Percentiles rank a stretch among this genome's conserved stretches.
Evolutionary conservation across 495 filamentous ascomycete species (phyloP).

Genomic region (Acidiella bohemica): DNA sequence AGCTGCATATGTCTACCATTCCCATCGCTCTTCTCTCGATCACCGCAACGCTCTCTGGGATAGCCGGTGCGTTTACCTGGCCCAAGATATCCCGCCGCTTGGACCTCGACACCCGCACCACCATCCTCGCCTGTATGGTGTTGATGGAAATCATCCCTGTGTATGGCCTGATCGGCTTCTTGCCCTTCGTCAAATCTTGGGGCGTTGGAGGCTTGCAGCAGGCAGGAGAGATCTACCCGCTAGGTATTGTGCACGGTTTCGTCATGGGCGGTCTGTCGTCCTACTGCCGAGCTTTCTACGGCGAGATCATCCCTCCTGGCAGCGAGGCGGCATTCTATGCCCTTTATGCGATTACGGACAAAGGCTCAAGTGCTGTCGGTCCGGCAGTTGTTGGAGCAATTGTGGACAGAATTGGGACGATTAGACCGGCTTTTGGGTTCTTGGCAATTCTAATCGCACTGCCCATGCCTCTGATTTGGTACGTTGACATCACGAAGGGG

Average conservation of each 20-base stretch:
- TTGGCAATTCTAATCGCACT: conserved; percentile 20
- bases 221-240: conserved; percentile 26
- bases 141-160: conserved; percentile 24
- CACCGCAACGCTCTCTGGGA: conserved; percentile 21
- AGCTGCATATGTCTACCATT: conserved; percentile 53
- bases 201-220: conserved; percentile 24
- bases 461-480: conserved; percentile 22
- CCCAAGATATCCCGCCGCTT: conserved; percentile 14
- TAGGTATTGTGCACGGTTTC: conserved; percentile 22
- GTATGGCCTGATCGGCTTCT: conserved; percentile 25
- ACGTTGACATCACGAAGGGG: conserved; percentile 24
- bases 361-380: conserved; percentile 23
- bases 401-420: conserved; percentile 22
- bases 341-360: conserved; percentile 27
- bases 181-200: conserved; percentile 17
- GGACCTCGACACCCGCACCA: conserved; percentile 10
- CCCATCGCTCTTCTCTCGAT: conserved; percentile 22
- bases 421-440: conserved; percentile 26
- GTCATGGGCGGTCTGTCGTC: conserved; percentile 24
- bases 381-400: conserved; percentile 25
- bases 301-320: conserved; percentile 25
- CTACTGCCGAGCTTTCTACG: conserved; percentile 23
- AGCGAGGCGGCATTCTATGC: conserved; percentile 27
- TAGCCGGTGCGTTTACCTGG: conserved; percentile 25
- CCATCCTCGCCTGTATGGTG: conserved; percentile 18